Evolutionary conservation across 2,329 filamentous ascomycete species (phyloP).

Genomic region (Penicillium sp.): DNA sequence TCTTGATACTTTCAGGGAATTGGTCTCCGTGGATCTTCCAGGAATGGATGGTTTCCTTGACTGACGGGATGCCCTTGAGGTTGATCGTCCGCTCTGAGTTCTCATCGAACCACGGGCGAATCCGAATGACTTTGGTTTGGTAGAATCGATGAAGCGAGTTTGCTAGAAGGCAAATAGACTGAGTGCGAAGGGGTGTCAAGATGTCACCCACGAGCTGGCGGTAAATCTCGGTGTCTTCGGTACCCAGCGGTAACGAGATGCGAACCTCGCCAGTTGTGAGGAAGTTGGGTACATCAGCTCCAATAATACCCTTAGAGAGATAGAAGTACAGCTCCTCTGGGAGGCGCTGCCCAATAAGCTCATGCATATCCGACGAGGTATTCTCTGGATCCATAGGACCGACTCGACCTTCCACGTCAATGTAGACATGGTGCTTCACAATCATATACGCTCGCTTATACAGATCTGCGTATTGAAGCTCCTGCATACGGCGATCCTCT

Average conservation of each 20-base stretch:
- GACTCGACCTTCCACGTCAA: slow-evolving; percentile 73
- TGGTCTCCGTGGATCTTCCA: slow-evolving; percentile 70
- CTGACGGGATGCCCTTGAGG: slow-evolving; percentile 55
- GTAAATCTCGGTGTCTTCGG: slow-evolving; percentile 76
- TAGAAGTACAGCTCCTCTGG: slow-evolving; percentile 91
- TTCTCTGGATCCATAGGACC: slow-evolving; percentile 69
- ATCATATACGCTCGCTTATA: slow-evolving; percentile 83
- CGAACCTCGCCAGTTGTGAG: slow-evolving; percentile 75
- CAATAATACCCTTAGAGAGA: slow-evolving; percentile 76
- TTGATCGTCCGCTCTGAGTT: slow-evolving; percentile 64
- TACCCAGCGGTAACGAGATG: slow-evolving; percentile 80
- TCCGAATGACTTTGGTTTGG: slow-evolving; percentile 70
- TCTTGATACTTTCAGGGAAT: slow-evolving; percentile 44
- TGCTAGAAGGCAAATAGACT: slow-evolving; percentile 73
- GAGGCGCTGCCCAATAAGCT: slow-evolving; percentile 85
- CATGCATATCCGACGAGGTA: slow-evolving; percentile 78
- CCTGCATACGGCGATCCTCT: slow-evolving; percentile 70
- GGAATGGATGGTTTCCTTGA: slow-evolving; percentile 53
- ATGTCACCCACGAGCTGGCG: slow-evolving; percentile 71
- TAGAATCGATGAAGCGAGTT: slow-evolving; percentile 80
- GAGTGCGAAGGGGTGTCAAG: slow-evolving; percentile 70
- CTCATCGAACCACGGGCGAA: slow-evolving; percentile 81
- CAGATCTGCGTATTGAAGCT: slow-evolving; percentile 75
- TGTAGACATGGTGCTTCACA: slow-evolving; percentile 81
- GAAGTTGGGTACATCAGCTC: slow-evolving; percentile 75